Evolutionary conservation across 139 green algal genomes (phyloP).

Genomic region (Auxenochlorella pyrenoidosa): DNA sequence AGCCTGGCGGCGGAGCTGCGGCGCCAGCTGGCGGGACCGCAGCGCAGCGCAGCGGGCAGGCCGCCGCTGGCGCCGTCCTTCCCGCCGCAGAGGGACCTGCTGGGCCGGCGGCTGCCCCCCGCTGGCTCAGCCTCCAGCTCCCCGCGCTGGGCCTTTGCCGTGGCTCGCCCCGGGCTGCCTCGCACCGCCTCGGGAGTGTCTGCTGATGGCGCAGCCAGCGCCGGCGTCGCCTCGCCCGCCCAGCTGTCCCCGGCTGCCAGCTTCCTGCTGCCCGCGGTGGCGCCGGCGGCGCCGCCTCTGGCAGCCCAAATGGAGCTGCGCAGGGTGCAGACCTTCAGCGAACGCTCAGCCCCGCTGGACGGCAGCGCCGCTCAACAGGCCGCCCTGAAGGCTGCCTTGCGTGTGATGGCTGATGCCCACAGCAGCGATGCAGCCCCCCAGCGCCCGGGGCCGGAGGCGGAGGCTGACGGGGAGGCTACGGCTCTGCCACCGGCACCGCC

Average conservation of each 20-base stretch:
- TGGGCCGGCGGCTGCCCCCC: background rate
- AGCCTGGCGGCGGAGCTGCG: constrained; percentile 31
- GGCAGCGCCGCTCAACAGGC: background rate
- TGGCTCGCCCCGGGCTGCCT: background rate
- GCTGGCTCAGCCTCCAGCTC: background rate
- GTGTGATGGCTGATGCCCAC: background rate
- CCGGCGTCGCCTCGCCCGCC: background rate
- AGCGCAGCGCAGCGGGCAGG: background rate
- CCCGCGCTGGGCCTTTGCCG: background rate
- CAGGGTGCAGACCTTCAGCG: background rate
- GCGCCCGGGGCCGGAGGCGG: background rate
- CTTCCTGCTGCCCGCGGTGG: background rate
- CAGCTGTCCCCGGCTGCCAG: background rate
- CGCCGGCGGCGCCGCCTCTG: background rate
- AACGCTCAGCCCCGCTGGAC: background rate
- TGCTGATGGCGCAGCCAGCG: background rate
- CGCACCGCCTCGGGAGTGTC: background rate
- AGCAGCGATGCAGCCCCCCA: background rate
- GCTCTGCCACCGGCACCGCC: too few species aligned
- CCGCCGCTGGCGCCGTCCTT: background rate
- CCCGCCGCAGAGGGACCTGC: background rate
- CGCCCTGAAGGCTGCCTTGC: background rate
- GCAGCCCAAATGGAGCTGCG: constrained; percentile 1
- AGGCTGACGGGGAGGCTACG: background rate
- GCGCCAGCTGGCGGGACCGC: background rate